phyloP scores from a whole-genome alignment of 1,139 yeast genomes.

The Saccharomycopsis hybrid region DNA sequence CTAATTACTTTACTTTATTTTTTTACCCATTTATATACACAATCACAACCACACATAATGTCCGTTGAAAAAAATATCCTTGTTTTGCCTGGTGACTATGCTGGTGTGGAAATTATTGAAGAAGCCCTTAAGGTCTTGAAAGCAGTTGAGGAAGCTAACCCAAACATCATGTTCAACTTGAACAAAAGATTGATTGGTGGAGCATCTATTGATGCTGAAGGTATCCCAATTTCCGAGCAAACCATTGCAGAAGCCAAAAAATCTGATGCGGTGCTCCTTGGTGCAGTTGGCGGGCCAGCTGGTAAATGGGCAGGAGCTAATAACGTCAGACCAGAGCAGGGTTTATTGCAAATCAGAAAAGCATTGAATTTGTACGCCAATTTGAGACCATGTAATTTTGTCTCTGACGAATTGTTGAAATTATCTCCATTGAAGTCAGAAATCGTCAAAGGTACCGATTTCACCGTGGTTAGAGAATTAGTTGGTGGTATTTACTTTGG shows the following conservation, averaged over 20 bases:
- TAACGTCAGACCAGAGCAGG: slow-evolving; percentile 97
- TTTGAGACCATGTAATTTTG: slow-evolving; percentile 93
- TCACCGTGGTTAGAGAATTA: slow-evolving; percentile 88
- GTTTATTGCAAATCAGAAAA: slow-evolving; percentile 86
- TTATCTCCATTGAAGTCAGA: slow-evolving; percentile 83
- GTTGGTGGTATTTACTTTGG: slow-evolving; percentile 99
- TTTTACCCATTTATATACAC: not conserved
- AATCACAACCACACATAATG: slow-evolving; percentile 2
- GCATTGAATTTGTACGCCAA: slow-evolving; percentile 92
- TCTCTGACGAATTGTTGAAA: slow-evolving; percentile 75
- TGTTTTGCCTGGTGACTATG: slow-evolving; percentile 93
- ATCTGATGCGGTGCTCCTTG: slow-evolving; percentile 89
- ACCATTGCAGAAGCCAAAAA: slow-evolving; percentile 78
- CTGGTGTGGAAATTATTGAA: slow-evolving; percentile 80
- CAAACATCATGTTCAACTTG: slow-evolving; percentile 64
- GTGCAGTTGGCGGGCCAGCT: slow-evolving; percentile 95
- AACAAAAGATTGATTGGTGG: slow-evolving; percentile 90
- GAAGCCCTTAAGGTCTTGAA: slow-evolving; percentile 89
- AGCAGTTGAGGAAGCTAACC: slow-evolving; percentile 63
- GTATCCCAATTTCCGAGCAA: slow-evolving; percentile 84
- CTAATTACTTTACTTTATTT: no score
- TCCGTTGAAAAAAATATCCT: slow-evolving; percentile 55
- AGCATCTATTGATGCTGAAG: slow-evolving; percentile 96
- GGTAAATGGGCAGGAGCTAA: slow-evolving; percentile 77
- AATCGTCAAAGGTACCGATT: slow-evolving; percentile 82